Evolutionary conservation across 1,284 basidiomycete genomes (phyloP).

Genomic region (Heliocybe sulcata): DNA sequence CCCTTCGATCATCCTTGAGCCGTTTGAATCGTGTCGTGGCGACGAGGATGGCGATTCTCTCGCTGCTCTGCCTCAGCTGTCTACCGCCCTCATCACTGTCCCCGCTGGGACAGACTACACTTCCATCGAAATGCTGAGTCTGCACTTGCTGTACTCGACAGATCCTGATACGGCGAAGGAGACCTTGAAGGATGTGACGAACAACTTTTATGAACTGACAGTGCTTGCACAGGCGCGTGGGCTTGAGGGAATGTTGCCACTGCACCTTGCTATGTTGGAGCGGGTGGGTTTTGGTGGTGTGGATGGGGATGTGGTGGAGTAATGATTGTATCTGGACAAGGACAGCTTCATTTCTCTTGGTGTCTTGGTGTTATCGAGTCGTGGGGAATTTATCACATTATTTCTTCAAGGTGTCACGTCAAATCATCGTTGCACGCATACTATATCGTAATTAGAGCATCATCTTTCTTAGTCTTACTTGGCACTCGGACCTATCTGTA

Average conservation of each 20-base stretch:
- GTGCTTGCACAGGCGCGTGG: conserved; percentile 46
- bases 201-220: conserved; percentile 59
- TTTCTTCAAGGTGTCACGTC: neutral
- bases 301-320: no score
- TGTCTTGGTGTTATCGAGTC: no score
- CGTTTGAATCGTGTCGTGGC: conserved; percentile 6
- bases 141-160: conserved; percentile 50
- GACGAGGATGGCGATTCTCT: conserved; percentile 16
- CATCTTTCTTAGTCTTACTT: neutral
- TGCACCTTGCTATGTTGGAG: conserved; percentile 63
- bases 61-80: conserved; percentile 44
- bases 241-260: conserved; percentile 45
- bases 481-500: neutral
- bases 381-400: no score
- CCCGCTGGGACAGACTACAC: conserved; percentile 32
- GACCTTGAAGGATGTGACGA: conserved; percentile 51
- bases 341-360: no score
- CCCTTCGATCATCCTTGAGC: conserved; percentile 27
- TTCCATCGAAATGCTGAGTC: conserved; percentile 43
- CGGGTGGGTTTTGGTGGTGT: neutral
- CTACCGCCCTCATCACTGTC: conserved; percentile 47
- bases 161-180: conserved; percentile 26
- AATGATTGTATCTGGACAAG: no score
- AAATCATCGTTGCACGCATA: neutral
- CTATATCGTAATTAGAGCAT: no score